phyloP scores from a whole-genome alignment of 2,329 filamentous ascomycete genomes.

The Verticillium klebahnii region DNA sequence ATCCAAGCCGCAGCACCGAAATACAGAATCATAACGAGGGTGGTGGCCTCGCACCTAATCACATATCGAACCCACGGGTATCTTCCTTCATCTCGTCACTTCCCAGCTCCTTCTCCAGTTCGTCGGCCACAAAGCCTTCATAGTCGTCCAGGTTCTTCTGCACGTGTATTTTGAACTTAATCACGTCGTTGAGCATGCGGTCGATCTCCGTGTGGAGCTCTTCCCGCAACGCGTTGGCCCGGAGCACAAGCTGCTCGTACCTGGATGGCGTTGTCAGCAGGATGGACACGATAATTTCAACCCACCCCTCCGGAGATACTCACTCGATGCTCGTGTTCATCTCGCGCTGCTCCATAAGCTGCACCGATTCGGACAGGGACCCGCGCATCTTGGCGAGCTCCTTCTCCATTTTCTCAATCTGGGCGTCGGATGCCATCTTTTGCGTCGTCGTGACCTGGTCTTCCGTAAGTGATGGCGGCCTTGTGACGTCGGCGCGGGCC shows the following conservation, averaged over 20 bases:
- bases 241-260: slow-evolving; percentile 87
- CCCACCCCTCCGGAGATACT: slow-evolving; percentile 24
- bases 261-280: slow-evolving; percentile 33
- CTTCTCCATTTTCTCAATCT: slow-evolving; percentile 99
- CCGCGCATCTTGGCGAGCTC: slow-evolving; percentile 91
- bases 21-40: not conserved
- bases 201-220: slow-evolving; percentile 97
- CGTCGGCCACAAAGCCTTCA: slow-evolving; percentile 87
- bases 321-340: slow-evolving; percentile 97
- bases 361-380: slow-evolving; percentile 77
- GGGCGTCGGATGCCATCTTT: slow-evolving; percentile 82
- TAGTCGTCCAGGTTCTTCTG: slow-evolving; percentile 92
- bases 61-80: slow-evolving; percentile 45
- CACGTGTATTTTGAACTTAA: slow-evolving; percentile 97
- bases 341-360: slow-evolving; percentile 89
- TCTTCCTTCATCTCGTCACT: slow-evolving; percentile 54
- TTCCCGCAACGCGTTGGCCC: slow-evolving; percentile 80
- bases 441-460: slow-evolving; percentile 66
- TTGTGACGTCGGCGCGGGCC: not conserved
- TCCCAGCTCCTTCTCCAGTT: slow-evolving; percentile 82
- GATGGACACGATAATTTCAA: not conserved
- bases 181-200: slow-evolving; percentile 92
- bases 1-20: not conserved
- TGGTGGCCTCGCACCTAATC: slow-evolving; percentile 10
- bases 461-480: not conserved